These are phyloP conservation scores for Biscogniauxia marginata DNA, from an alignment of 2,329 filamentous ascomycete genomes.

Conservation along the genomic window DNA sequence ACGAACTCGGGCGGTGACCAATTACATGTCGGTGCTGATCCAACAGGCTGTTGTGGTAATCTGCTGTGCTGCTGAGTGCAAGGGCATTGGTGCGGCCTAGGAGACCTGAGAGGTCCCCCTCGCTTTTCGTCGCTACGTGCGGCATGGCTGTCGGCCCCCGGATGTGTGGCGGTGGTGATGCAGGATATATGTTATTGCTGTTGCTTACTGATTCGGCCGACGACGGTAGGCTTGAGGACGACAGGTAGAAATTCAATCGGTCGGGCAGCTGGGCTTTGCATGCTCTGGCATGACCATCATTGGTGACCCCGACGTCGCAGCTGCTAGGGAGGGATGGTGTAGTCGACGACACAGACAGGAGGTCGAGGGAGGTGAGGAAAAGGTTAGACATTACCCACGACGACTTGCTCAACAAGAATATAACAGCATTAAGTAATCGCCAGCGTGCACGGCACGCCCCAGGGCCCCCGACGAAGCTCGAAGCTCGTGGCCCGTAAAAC, in stretches of 20 bases:
- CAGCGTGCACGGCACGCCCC: background rate
- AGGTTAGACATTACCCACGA: background rate
- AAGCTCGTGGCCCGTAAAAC: background rate
- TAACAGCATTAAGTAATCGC: background rate
- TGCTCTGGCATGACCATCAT: background rate
- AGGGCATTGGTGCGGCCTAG: slow-evolving; percentile 13
- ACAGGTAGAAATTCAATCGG: slow-evolving; percentile 1
- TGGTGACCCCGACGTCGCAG: background rate
- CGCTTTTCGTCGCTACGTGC: slow-evolving; percentile 11
- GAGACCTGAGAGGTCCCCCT: slow-evolving; percentile 18
- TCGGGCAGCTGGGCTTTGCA: background rate
- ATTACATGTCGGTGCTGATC: slow-evolving; percentile 9
- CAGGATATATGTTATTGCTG: background rate
- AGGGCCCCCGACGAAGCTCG: background rate
- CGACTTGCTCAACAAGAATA: background rate
- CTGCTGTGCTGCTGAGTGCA: slow-evolving; percentile 20
- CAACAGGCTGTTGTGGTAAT: slow-evolving; percentile 26
- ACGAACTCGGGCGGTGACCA: slow-evolving; percentile 1
- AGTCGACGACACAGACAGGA: background rate
- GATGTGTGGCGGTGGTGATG: background rate
- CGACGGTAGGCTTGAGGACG: slow-evolving; percentile 1
- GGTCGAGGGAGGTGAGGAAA: slow-evolving; percentile 1
- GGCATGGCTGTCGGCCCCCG: slow-evolving; percentile 13
- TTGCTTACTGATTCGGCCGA: background rate
- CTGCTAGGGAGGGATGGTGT: background rate